phyloP scores from a whole-genome alignment of 257 asterid species.

The Parsonsia alboflavescens region DNA sequence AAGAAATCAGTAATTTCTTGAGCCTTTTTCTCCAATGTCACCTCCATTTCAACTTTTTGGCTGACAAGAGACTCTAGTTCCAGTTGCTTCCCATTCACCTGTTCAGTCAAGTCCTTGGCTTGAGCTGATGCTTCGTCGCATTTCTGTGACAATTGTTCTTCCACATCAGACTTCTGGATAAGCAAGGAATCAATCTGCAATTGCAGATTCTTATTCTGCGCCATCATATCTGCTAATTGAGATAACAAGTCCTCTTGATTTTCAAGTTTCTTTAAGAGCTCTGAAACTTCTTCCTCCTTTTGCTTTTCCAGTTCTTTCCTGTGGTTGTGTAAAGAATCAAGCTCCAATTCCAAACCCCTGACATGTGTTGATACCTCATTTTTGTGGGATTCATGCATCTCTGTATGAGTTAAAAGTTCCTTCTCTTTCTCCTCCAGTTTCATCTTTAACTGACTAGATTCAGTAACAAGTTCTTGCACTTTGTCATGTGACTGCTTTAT shows the following conservation, averaged over 20 bases:
- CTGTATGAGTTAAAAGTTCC: constrained; percentile 53
- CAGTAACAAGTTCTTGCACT: constrained; percentile 37
- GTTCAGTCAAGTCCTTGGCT: constrained; percentile 38
- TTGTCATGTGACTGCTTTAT: constrained; percentile 34
- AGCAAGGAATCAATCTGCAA: constrained; percentile 48
- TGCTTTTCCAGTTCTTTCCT: constrained; percentile 59
- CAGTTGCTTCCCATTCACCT: constrained; percentile 38
- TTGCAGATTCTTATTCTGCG: constrained; percentile 36
- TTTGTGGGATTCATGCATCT: constrained; percentile 68
- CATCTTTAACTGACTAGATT: constrained; percentile 34
- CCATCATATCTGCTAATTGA: constrained; percentile 43
- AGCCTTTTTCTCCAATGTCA: constrained; percentile 28
- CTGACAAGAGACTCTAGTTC: constrained; percentile 39
- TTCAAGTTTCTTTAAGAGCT: constrained; percentile 48
- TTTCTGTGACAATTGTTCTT: constrained; percentile 41
- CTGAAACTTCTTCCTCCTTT: constrained; percentile 54
- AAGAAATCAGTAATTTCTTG: constrained; percentile 43
- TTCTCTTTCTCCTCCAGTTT: constrained; percentile 53
- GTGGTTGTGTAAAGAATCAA: constrained; percentile 47
- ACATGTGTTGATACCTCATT: constrained; percentile 44
- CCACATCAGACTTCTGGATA: constrained; percentile 42
- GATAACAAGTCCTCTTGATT: constrained; percentile 48
- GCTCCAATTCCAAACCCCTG: constrained; percentile 67
- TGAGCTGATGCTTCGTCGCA: constrained; percentile 38
- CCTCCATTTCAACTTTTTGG: constrained; percentile 47